Percentiles rank a stretch among this genome's conserved stretches.
phyloP scores from a whole-genome alignment of 768 basidiomycete species.

The Phaeotremella fagi region DNA sequence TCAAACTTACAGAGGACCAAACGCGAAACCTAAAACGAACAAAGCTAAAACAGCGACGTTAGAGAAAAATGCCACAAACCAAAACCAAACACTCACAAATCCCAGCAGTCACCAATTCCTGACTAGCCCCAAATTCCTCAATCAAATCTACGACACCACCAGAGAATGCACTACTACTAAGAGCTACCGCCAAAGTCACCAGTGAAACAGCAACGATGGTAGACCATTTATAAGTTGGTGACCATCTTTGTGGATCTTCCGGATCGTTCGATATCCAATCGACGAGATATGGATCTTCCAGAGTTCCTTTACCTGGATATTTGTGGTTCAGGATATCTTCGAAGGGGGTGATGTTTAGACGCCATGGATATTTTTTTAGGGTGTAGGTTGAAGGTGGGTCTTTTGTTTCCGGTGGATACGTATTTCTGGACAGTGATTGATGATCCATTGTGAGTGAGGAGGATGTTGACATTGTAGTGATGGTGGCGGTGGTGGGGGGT shows the following conservation, averaged over 20 bases:
- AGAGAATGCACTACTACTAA: constrained; percentile 36
- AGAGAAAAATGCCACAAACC: constrained; percentile 6
- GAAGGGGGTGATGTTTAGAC: constrained; percentile 39
- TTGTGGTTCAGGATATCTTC: constrained; percentile 26
- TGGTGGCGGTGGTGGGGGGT: no score
- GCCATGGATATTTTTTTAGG: constrained; percentile 34
- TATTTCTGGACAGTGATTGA: no score
- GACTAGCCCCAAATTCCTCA: constrained; percentile 25
- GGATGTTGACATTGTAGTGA: no score
- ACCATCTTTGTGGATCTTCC: constrained; percentile 45
- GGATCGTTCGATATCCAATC: constrained; percentile 44
- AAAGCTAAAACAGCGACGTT: constrained; percentile 54
- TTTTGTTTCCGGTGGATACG: background rate
- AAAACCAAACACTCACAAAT: constrained; percentile 19
- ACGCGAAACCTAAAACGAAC: constrained; percentile 53
- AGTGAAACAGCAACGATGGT: constrained; percentile 31
- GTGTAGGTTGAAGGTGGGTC: constrained; percentile 20
- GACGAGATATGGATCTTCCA: constrained; percentile 43
- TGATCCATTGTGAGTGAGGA: no score
- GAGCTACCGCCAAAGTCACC: constrained; percentile 41
- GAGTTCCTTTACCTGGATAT: constrained; percentile 42
- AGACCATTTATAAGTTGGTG: constrained; percentile 37
- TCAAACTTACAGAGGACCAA: constrained; percentile 39
- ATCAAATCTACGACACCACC: constrained; percentile 27
- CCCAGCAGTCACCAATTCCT: constrained; percentile 33